Conservation (phyloP, 805 yeast genomes). For the Grigorovia yakushimaensis region DNA sequence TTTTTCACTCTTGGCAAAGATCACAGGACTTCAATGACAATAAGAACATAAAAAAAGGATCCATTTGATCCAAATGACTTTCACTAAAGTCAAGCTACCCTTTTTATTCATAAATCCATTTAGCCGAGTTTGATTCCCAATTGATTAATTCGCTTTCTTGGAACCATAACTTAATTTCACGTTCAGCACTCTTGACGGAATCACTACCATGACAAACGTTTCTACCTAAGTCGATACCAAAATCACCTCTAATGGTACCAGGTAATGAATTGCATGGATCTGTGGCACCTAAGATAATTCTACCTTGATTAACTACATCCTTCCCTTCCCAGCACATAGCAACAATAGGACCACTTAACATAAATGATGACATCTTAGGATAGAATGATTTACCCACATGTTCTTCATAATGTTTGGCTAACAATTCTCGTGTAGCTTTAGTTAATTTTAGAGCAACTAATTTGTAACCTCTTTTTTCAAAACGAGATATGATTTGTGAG, state of each 20-base stretch:
- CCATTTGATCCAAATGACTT: neutral
- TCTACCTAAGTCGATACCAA: conserved; percentile 97
- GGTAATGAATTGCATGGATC: conserved; percentile 96
- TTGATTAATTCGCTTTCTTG: conserved; percentile 90
- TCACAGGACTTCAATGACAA: neutral
- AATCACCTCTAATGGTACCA: conserved; percentile 99
- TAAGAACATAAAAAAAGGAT: neutral
- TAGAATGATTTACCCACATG: conserved; percentile 94
- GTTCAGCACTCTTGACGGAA: conserved; percentile 94
- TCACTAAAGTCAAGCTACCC: too few species aligned
- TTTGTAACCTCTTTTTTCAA: conserved; percentile 96
- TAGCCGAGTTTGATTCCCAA: conserved; percentile 76
- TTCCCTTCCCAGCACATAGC: conserved; percentile 99
- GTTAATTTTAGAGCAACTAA: conserved; percentile 91
- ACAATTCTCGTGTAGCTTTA: conserved; percentile 74
- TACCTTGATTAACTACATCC: conserved; percentile 98
- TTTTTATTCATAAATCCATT: conserved; percentile 88
- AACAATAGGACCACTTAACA: conserved; percentile 96
- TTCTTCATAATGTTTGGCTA: conserved; percentile 93
- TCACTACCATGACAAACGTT: conserved; percentile 99
- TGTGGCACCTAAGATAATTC: conserved; percentile 97
- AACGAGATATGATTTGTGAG: conserved; percentile 81
- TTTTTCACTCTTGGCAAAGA: too few species aligned
- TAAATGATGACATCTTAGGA: conserved; percentile 92
- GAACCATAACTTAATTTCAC: conserved; percentile 97